A percentile compares a stretch with the other conserved stretches of the same genome.
phyloP scores from a whole-genome alignment of 441 rosid genomes.

The Jatropha multifida region DNA sequence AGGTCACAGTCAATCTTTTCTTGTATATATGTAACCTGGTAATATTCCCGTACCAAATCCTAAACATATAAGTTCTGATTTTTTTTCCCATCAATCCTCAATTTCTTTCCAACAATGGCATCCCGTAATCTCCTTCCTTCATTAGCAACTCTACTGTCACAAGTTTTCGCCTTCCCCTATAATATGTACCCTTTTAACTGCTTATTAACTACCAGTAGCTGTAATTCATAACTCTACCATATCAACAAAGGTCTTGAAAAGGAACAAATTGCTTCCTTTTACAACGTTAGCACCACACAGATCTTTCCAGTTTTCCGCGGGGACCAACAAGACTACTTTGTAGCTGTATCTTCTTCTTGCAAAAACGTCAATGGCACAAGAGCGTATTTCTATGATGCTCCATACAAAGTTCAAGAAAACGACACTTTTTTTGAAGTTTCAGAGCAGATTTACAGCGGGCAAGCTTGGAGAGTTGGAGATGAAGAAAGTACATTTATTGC shows the following conservation, averaged over 20 bases:
- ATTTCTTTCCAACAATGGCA: constrained; percentile 25
- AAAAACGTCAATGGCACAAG: constrained; percentile 25
- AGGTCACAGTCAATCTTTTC: neutral
- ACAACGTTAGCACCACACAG: constrained; percentile 35
- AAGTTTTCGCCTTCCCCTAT: constrained; percentile 17
- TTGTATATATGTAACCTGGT: neutral
- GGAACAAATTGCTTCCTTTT: constrained; percentile 36
- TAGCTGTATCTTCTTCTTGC: constrained; percentile 53
- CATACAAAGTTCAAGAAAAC: constrained; percentile 25
- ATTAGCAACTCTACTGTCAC: constrained; percentile 16
- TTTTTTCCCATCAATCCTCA: neutral
- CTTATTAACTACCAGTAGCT: constrained; percentile 21
- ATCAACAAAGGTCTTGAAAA: constrained; percentile 20
- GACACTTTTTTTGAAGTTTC: constrained; percentile 43
- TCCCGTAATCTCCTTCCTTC: constrained; percentile 22
- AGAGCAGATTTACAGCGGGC: constrained; percentile 36
- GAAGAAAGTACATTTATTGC: constrained; percentile 24
- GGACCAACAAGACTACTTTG: constrained; percentile 35
- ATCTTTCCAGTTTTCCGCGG: constrained; percentile 29
- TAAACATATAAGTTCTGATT: neutral
- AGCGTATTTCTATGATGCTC: constrained; percentile 44
- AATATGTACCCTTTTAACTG: constrained; percentile 35
- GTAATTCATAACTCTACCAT: constrained; percentile 50
- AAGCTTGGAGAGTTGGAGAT: constrained; percentile 40
- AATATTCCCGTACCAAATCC: neutral